Base-by-base conservation (phyloP, 2,329 filamentous ascomycete species). In the Pseudocercospora fuligena region DNA sequence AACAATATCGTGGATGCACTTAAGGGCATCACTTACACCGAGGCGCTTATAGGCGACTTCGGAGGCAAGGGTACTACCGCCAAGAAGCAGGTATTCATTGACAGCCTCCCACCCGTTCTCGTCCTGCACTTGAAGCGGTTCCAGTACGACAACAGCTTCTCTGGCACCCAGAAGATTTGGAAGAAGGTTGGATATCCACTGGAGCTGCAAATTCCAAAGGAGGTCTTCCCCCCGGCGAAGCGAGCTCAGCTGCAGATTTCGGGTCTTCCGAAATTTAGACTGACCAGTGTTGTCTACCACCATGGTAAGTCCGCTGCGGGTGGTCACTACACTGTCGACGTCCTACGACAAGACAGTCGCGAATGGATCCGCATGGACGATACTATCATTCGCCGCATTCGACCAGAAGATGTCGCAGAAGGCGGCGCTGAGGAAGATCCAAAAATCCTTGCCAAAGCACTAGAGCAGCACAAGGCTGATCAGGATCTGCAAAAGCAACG, bases 281-380 rank as follows among this genome's bases (percentile, higher is more conserved):
- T 99, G 14, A 95, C 90, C 69, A 92, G 90, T 21, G 95, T 97
- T 31, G 93, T 99, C 23, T 99, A 99, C 77, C 95, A 99, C 76
- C 95, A 99, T 74, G 95, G 95, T 67, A 97, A 97, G 83, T 97
- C 96, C 73, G 95, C 95, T 40, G 96, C 92, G 70, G 94, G 93
- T 61, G 95, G 95, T 3, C 95, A 99, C 79, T 99, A 99, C 80
- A 99, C 95, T 1, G 94, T 96, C n/a, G 95, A 99, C 78, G 91
- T 97, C 47, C 89, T 94, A 65, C 90, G 95, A 60, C 94, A 98
- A 79, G 95, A 99, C 77, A 93, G 91, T n/a, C 88, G 88, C 23
- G 94, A 97, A 79, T 99, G 95, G 95, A 91, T 99, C 64, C 92
- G 94, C 63, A 88, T 99, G 72, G 95, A 99, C 74, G 95, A 99